A percentile compares a stretch with the other conserved stretches of the same genome.
phyloP scores from a whole-genome alignment of 2,329 filamentous ascomycete species.

The Neofusicoccum laricinum region DNA sequence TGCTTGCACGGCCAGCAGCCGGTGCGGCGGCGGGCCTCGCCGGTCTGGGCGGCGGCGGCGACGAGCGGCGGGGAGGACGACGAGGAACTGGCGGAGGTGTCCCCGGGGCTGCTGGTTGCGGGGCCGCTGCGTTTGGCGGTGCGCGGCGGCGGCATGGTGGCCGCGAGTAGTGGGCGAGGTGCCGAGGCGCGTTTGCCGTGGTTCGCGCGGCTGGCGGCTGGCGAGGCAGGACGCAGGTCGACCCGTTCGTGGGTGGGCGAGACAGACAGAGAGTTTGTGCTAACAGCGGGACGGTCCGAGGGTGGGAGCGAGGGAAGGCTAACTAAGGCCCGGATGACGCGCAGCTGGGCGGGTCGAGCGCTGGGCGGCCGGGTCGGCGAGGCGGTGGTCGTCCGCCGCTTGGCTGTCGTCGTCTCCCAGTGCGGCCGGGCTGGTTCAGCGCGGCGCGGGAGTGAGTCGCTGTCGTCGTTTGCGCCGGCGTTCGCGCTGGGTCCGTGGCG shows the following conservation, averaged over 20 bases:
- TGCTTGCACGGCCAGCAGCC: conserved; percentile 23
- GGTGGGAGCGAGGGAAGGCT: background rate
- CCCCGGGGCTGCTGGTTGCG: too few species aligned
- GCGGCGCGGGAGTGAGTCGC: too few species aligned
- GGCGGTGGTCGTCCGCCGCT: too few species aligned
- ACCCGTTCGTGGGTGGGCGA: background rate
- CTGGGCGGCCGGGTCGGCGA: too few species aligned
- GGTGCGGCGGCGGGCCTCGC: conserved; percentile 10
- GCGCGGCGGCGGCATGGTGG: background rate
- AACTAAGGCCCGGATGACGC: background rate
- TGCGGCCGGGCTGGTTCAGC: too few species aligned
- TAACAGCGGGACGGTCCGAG: background rate
- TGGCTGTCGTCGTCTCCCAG: too few species aligned
- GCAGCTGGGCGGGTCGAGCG: background rate
- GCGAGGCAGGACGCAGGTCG: background rate
- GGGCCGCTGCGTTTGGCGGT: background rate
- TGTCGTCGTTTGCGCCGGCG: too few species aligned
- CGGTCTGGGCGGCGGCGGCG: background rate
- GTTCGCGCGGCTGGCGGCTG: background rate
- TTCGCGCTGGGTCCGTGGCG: too few species aligned
- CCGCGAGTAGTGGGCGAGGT: too few species aligned
- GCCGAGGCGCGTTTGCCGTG: too few species aligned
- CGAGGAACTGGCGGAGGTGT: too few species aligned
- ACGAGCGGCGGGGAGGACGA: too few species aligned
- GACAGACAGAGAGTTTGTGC: background rate